Conservation (phyloP, 805 yeast genomes). For the Candida michaelii region DNA sequence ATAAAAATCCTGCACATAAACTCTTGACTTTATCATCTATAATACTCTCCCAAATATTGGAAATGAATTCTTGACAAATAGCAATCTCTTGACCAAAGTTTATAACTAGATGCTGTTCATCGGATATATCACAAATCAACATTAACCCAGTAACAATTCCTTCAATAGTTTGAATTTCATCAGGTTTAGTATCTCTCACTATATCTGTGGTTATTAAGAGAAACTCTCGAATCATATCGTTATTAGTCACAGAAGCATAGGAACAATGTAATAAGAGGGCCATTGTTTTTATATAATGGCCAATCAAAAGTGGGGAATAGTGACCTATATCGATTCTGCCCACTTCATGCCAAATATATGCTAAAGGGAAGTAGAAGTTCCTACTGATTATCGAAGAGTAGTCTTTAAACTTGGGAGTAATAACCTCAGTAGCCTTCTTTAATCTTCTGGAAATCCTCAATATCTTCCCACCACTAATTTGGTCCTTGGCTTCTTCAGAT, state of each 20-base stretch:
- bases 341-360: constrained; percentile 50
- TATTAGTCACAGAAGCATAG: constrained; percentile 50
- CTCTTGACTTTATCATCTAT: constrained; percentile 39
- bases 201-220: constrained; percentile 34
- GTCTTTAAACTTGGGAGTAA: constrained; percentile 22
- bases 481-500: constrained; percentile 31
- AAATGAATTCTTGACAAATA: constrained; percentile 27
- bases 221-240: constrained; percentile 59
- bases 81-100: constrained; percentile 21
- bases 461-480: constrained; percentile 39
- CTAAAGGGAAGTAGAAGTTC: constrained; percentile 54
- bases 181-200: constrained; percentile 18
- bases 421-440: constrained; percentile 13
- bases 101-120: constrained; percentile 25
- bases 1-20: constrained; percentile 39
- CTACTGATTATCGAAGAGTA: constrained; percentile 47
- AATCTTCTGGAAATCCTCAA: constrained; percentile 42
- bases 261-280: constrained; percentile 57
- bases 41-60: constrained; percentile 31
- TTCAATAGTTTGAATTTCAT: constrained; percentile 36
- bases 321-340: constrained; percentile 50
- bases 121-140: constrained; percentile 34
- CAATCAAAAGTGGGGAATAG: constrained; percentile 51
- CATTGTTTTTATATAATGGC: constrained; percentile 61
- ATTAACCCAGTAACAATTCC: constrained; percentile 39